Percentiles rank a stretch among this genome's conserved stretches.
phyloP scores from a whole-genome alignment of 306 rosid genomes.

The Casuarina cunninghamiana region DNA sequence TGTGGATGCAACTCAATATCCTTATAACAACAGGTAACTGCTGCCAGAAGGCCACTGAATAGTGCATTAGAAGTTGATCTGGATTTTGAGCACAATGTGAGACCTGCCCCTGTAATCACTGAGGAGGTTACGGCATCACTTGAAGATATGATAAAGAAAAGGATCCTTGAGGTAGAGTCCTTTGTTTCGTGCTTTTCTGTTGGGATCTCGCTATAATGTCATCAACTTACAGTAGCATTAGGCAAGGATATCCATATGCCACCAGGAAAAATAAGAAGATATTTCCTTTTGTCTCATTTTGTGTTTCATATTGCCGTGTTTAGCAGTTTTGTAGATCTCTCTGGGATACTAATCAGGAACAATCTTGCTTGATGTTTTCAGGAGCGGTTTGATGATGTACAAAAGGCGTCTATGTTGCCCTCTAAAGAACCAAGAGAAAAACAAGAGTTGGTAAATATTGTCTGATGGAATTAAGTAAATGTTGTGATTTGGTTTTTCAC shows the following conservation, averaged over 20 bases:
- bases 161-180: constrained; percentile 71
- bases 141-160: constrained; percentile 77
- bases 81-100: constrained; percentile 86
- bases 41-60: constrained; percentile 75
- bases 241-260: not conserved
- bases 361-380: constrained; percentile 34
- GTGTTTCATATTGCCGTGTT: not conserved
- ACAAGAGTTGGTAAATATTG: constrained; percentile 69
- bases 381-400: constrained; percentile 77
- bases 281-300: not conserved
- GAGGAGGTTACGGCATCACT: constrained; percentile 80
- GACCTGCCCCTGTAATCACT: constrained; percentile 87
- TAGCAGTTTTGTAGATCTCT: not conserved
- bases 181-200: constrained; percentile 17
- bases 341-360: not conserved
- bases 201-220: constrained; percentile 13
- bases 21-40: constrained; percentile 66
- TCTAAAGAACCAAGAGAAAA: constrained; percentile 65
- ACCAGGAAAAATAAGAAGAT: not conserved
- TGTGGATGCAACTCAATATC: not conserved
- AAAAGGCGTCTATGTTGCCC: constrained; percentile 62
- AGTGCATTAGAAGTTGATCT: constrained; percentile 90
- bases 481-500: constrained; percentile 21
- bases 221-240: constrained; percentile 11
- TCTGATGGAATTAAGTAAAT: constrained; percentile 17